phyloP scores from a whole-genome alignment of 148 eudicot genomes.

The Cornus suecica region DNA sequence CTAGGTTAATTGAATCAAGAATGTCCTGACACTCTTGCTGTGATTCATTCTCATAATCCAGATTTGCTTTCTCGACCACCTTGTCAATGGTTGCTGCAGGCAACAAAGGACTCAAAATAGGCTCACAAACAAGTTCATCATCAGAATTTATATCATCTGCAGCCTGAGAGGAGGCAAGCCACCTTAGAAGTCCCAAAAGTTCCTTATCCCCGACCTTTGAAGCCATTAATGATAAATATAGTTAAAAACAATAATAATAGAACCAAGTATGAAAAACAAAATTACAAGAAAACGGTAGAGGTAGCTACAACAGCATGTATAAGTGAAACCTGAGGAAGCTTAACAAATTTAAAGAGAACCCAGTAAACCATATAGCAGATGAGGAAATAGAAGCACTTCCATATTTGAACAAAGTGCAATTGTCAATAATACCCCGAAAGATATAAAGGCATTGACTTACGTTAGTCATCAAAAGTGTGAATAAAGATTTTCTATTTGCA shows the following conservation, averaged over 20 bases:
- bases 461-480: background rate
- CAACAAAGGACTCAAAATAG: constrained; percentile 69
- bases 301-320: background rate
- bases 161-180: constrained; percentile 99
- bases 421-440: background rate
- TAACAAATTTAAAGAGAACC: background rate
- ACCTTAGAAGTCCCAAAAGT: constrained; percentile 69
- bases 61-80: constrained; percentile 75
- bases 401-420: background rate
- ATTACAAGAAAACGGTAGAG: background rate
- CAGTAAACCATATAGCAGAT: background rate
- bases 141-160: constrained; percentile 86
- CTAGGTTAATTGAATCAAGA: constrained; percentile 59
- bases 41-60: constrained; percentile 72
- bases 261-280: background rate
- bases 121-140: constrained; percentile 71
- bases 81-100: constrained; percentile 60
- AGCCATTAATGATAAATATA: too few relatives aligned
- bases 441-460: background rate
- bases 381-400: background rate
- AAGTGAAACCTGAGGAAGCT: background rate
- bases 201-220: constrained; percentile 74
- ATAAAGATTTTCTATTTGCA: background rate
- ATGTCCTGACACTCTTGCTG: constrained; percentile 96
- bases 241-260: constrained; percentile 1